phyloP scores from a whole-genome alignment of 495 filamentous ascomycete genomes.

The Halenospora varia region DNA sequence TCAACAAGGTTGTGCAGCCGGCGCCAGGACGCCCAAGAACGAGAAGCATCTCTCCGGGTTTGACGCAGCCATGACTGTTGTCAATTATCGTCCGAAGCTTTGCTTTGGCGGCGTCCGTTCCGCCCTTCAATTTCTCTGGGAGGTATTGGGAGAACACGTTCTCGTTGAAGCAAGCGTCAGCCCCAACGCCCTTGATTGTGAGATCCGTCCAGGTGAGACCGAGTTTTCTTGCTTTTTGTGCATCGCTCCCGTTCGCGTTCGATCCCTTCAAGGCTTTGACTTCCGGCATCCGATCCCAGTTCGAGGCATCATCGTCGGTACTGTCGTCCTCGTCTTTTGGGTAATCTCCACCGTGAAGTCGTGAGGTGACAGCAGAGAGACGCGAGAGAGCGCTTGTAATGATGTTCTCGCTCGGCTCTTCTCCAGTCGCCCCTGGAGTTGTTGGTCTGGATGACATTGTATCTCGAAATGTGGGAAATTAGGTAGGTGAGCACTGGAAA shows the following conservation, averaged over 20 bases:
- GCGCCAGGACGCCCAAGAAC: conserved; percentile 84
- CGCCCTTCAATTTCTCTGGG: conserved; percentile 20
- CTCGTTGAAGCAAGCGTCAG: conserved; percentile 64
- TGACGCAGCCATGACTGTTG: conserved; percentile 54
- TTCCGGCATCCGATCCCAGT: conserved; percentile 40
- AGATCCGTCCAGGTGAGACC: conserved; percentile 59
- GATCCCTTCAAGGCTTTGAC: conserved; percentile 55
- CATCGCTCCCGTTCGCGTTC: conserved; percentile 26
- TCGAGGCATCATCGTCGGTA: too few relatives aligned
- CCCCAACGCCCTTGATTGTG: conserved; percentile 63
- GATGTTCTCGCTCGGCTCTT: too few relatives aligned
- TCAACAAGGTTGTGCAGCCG: conserved; percentile 86
- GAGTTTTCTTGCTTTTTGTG: conserved; percentile 57
- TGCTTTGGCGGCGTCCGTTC: conserved; percentile 34
- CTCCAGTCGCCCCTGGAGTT: too few relatives aligned
- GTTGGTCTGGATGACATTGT: too few relatives aligned
- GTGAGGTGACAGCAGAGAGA: too few relatives aligned
- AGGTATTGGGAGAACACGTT: conserved; percentile 55
- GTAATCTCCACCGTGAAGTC: too few relatives aligned
- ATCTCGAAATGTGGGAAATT: too few relatives aligned
- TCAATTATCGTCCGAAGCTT: conserved; percentile 43
- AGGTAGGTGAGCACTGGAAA: too few relatives aligned
- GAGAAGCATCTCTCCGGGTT: conserved; percentile 85
- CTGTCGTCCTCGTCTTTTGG: too few relatives aligned
- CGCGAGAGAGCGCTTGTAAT: too few relatives aligned